Conservation (phyloP, 495 filamentous ascomycete genomes). For the Aspergillus campestris region DNA sequence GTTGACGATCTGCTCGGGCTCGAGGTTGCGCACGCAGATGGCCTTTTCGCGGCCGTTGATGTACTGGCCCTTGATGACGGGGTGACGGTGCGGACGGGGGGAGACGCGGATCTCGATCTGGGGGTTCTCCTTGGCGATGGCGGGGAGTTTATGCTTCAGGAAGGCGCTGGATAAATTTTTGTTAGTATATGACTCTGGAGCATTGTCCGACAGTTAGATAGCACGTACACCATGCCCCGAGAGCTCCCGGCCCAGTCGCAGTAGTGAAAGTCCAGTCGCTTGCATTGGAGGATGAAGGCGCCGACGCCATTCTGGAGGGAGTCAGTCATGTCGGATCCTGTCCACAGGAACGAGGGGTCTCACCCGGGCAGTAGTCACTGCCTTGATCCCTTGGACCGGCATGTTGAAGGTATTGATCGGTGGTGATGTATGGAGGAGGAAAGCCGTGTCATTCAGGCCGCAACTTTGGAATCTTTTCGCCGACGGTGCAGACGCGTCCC, state of each 20-base stretch:
- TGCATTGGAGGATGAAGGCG: constrained; percentile 96
- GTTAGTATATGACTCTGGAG: too few relatives aligned
- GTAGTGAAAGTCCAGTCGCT: constrained; percentile 89
- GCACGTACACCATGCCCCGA: constrained; percentile 83
- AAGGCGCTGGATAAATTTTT: constrained; percentile 56
- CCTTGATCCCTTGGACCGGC: constrained; percentile 55
- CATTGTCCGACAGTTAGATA: too few relatives aligned
- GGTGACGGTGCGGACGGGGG: constrained; percentile 79
- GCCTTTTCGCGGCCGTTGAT: constrained; percentile 83
- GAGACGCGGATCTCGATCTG: constrained; percentile 85
- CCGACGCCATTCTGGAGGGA: constrained; percentile 78
- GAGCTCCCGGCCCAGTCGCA: constrained; percentile 93
- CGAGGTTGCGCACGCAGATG: constrained; percentile 81
- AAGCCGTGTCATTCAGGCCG: too few relatives aligned
- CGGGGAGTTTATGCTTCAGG: constrained; percentile 62
- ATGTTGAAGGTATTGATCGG: constrained; percentile 37
- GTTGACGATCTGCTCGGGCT: constrained; percentile 67
- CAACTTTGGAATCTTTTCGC: constrained; percentile 6
- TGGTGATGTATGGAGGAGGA: too few relatives aligned
- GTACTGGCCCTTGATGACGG: constrained; percentile 77
- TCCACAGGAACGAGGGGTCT: background rate
- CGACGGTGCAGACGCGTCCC: background rate
- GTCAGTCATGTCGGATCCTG: background rate
- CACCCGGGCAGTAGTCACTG: constrained; percentile 33
- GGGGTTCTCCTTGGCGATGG: constrained; percentile 74